These are phyloP conservation scores for Alliaria petiolata DNA, from an alignment of 345 rosid genomes.

Conservation along the genomic window DNA sequence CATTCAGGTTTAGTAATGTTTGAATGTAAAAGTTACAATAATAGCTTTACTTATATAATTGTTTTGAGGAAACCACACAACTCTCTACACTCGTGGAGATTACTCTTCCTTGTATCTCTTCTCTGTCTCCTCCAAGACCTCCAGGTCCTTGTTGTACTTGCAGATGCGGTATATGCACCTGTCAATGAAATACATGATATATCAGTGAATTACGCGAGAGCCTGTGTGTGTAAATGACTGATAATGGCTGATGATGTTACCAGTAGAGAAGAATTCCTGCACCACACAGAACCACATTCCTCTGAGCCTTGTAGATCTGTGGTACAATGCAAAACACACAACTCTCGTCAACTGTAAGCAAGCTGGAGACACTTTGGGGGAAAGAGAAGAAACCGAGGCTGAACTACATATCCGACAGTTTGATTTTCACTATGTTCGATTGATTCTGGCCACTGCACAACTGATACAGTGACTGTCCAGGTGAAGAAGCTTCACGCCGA, in stretches of 20 bases:
- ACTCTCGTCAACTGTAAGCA: neutral
- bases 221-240: neutral
- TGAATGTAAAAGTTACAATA: neutral
- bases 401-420: neutral
- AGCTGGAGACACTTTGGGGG: neutral
- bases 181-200: conserved; percentile 15
- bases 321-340: neutral
- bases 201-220: neutral
- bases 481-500: no score
- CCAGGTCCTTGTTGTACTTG: conserved; percentile 63
- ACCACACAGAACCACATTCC: conserved; percentile 73
- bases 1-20: neutral
- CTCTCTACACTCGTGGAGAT: conserved; percentile 1
- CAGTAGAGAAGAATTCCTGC: conserved; percentile 81
- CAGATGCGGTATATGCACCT: conserved; percentile 86
- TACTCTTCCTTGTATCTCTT: conserved; percentile 68
- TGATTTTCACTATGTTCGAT: neutral
- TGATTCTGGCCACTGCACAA: neutral
- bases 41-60: conserved; percentile 6
- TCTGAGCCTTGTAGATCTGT: conserved; percentile 87
- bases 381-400: neutral
- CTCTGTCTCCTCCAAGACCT: conserved; percentile 67
- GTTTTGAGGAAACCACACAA: conserved; percentile 7
- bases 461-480: no score
- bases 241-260: conserved; percentile 33